Evolutionary conservation across 108 stramenopile species (phyloP).

Genomic region (Cyclotella kingstonii): DNA sequence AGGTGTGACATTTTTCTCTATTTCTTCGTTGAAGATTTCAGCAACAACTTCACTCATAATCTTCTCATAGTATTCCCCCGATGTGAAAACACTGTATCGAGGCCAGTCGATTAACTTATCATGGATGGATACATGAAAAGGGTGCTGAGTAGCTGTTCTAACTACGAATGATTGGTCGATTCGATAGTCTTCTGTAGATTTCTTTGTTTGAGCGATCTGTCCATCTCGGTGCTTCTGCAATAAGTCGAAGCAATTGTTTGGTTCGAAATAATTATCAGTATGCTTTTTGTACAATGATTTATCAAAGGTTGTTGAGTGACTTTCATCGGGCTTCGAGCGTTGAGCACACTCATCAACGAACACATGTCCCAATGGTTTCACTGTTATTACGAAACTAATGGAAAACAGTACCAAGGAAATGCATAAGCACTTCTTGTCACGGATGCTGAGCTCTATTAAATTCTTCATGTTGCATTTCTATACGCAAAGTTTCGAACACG

Average conservation of each 20-base stretch:
- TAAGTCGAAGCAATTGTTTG: slow-evolving; percentile 8
- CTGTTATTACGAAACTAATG: too few species aligned
- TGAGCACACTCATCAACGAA: too few species aligned
- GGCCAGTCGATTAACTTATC: slow-evolving; percentile 25
- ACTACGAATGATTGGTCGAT: slow-evolving; percentile 25
- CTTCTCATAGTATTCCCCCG: slow-evolving; percentile 53
- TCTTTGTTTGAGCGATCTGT: slow-evolving; percentile 19
- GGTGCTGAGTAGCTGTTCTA: slow-evolving; percentile 6
- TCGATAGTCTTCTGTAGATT: slow-evolving; percentile 6
- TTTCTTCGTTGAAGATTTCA: slow-evolving; percentile 6
- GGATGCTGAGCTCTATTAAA: too few species aligned
- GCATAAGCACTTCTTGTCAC: too few species aligned
- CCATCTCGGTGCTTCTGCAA: slow-evolving; percentile 10
- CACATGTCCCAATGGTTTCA: too few species aligned
- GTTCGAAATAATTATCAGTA: slow-evolving; percentile 9
- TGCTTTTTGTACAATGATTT: slow-evolving; percentile 8
- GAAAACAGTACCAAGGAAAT: too few species aligned
- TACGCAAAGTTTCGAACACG: too few species aligned
- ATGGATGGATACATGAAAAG: slow-evolving; percentile 33
- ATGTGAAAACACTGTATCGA: slow-evolving; percentile 32
- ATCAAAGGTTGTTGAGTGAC: too few species aligned
- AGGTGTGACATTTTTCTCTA: background rate
- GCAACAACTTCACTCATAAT: slow-evolving; percentile 25
- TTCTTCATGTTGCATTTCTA: too few species aligned
- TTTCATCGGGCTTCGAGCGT: too few species aligned